Percentiles rank a stretch among this genome's conserved stretches.
Evolutionary conservation across 2,329 filamentous ascomycete species (phyloP).

Genomic region (Magnaporthales sp.): DNA sequence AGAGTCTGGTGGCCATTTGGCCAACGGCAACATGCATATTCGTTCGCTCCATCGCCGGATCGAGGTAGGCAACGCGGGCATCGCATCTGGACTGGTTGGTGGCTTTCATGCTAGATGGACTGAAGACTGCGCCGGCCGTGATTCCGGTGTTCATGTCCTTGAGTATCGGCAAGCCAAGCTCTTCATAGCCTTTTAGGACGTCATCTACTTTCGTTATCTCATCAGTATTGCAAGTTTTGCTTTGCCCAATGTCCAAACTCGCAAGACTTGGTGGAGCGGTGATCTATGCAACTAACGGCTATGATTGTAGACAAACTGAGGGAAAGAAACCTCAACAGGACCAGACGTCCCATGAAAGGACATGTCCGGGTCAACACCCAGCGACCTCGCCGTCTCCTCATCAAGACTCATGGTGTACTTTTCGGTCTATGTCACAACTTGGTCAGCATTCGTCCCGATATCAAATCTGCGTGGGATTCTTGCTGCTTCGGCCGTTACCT

Average conservation of each 20-base stretch:
- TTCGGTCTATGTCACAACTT: slow-evolving; percentile 23
- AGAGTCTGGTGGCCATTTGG: neutral
- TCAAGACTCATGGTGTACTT: slow-evolving; percentile 16
- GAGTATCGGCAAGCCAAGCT: neutral
- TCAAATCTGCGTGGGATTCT: neutral
- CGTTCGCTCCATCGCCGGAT: neutral
- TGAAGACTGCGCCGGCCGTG: neutral
- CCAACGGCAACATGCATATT: neutral
- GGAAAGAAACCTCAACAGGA: slow-evolving; percentile 20
- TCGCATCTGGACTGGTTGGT: neutral
- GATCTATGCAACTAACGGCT: neutral
- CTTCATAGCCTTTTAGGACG: neutral
- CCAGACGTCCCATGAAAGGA: slow-evolving; percentile 15
- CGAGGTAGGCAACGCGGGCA: neutral
- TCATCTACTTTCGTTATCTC: neutral
- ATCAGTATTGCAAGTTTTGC: neutral
- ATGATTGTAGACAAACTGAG: slow-evolving; percentile 21
- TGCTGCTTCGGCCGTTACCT: neutral
- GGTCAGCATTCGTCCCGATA: neutral
- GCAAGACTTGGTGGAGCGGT: neutral
- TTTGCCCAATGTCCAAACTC: neutral
- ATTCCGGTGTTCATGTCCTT: neutral
- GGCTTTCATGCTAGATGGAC: neutral
- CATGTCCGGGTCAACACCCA: slow-evolving; percentile 29
- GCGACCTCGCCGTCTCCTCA: slow-evolving; percentile 31